Conservation (phyloP, 169 alveolate genomes). For the Cryptosporidium muris region DNA sequence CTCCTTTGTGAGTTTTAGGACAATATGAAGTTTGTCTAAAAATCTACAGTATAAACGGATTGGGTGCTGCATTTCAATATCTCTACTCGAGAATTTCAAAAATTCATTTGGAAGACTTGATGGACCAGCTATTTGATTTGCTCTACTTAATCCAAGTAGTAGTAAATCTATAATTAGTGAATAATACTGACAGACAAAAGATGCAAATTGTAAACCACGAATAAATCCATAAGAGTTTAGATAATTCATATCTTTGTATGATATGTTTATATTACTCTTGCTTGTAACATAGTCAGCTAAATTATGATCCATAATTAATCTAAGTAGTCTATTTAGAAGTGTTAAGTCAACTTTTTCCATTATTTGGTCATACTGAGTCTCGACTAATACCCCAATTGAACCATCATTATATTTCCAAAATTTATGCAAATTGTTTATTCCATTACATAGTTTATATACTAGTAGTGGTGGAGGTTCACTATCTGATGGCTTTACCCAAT, state of each 20-base stretch:
- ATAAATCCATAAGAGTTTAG: slow-evolving; percentile 97
- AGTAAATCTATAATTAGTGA: slow-evolving; percentile 81
- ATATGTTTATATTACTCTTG: slow-evolving; percentile 96
- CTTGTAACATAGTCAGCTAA: slow-evolving; percentile 99
- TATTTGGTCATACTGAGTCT: slow-evolving; percentile 92
- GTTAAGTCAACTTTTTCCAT: slow-evolving; percentile 98
- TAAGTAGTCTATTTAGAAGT: slow-evolving; percentile 93
- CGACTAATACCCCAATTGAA: slow-evolving; percentile 93
- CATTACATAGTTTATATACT: slow-evolving; percentile 98
- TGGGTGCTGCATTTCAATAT: slow-evolving; percentile 97
- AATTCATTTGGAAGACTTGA: slow-evolving; percentile 96
- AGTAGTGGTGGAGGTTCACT: slow-evolving; percentile 99
- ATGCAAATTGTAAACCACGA: slow-evolving; percentile 97
- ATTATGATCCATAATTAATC: slow-evolving; percentile 99
- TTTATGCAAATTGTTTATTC: slow-evolving; percentile 97
- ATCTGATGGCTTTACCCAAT: slow-evolving; percentile 99
- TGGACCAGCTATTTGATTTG: slow-evolving; percentile 99
- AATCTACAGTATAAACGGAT: slow-evolving; percentile 96
- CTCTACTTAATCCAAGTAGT: slow-evolving; percentile 97
- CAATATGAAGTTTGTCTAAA: slow-evolving; percentile 93
- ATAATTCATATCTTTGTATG: slow-evolving; percentile 99
- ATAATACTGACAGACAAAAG: slow-evolving; percentile 96
- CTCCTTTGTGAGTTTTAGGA: slow-evolving; percentile 92
- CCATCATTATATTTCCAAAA: slow-evolving; percentile 97
- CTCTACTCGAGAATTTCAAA: slow-evolving; percentile 91